Percentiles rank a stretch among this genome's conserved stretches.
Evolutionary conservation across 192 early-diverging fungal species (phyloP).

Genomic region (Powellomyces hirtus): DNA sequence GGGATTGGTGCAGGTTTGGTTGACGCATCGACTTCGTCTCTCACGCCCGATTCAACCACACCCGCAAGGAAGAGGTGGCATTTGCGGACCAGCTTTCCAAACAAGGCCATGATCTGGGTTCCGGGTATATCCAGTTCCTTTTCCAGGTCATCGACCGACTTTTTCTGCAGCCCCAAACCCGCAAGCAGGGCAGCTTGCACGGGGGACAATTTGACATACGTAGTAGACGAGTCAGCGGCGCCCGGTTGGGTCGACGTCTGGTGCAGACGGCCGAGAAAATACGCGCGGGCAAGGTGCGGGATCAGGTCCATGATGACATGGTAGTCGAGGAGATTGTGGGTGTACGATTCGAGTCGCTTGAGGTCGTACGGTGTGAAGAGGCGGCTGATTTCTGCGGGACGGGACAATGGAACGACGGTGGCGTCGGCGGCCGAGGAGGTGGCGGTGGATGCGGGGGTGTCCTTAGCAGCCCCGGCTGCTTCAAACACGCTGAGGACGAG

Average conservation of each 20-base stretch:
- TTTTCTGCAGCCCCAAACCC: constrained; percentile 91
- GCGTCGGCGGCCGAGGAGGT: background rate
- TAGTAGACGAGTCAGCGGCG: constrained; percentile 1
- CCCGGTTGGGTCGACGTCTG: background rate
- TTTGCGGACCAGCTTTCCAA: constrained; percentile 92
- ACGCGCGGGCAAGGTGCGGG: constrained; percentile 74
- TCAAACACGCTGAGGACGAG: constrained; percentile 85
- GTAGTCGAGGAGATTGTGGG: constrained; percentile 95
- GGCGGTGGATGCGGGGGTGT: background rate
- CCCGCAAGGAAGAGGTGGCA: constrained; percentile 65
- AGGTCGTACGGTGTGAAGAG: constrained; percentile 81
- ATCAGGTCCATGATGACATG: constrained; percentile 94
- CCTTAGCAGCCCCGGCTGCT: constrained; percentile 46
- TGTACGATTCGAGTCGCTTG: constrained; percentile 93
- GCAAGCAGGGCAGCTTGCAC: constrained; percentile 84
- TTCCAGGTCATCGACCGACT: constrained; percentile 84
- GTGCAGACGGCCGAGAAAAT: constrained; percentile 70
- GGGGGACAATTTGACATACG: constrained; percentile 68
- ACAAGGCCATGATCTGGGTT: constrained; percentile 87
- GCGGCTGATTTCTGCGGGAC: constrained; percentile 30
- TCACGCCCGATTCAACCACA: constrained; percentile 53
- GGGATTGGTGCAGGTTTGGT: background rate
- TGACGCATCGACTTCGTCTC: constrained; percentile 37
- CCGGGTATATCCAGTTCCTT: constrained; percentile 80
- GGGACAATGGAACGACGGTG: constrained; percentile 7